These are phyloP conservation scores for Paradendryphiella salina DNA, from an alignment of 2,329 filamentous ascomycete genomes.

Conservation along the genomic window DNA sequence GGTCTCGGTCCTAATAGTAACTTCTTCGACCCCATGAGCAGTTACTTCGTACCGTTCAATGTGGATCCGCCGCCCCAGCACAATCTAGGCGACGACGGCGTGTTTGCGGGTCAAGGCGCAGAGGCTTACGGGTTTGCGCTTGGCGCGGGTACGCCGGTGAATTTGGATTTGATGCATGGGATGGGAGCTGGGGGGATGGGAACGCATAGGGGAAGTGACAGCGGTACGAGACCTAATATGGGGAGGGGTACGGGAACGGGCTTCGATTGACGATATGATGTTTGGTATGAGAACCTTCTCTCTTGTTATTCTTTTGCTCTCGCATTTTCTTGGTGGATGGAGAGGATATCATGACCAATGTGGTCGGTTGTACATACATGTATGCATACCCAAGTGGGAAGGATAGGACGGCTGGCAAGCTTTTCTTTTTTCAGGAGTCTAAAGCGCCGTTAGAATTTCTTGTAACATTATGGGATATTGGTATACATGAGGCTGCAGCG, in stretches of 20 bases:
- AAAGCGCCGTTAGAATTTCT: too few relatives aligned
- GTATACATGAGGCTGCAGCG: too few relatives aligned
- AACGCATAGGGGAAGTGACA: constrained; percentile 4
- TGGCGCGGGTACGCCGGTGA: constrained; percentile 14
- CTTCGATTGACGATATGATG: constrained; percentile 1
- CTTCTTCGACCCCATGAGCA: constrained; percentile 57
- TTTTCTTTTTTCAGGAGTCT: too few relatives aligned
- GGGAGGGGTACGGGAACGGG: constrained; percentile 10
- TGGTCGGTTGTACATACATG: too few relatives aligned
- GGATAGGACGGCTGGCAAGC: too few relatives aligned
- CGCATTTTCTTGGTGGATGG: too few relatives aligned
- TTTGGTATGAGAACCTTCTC: too few relatives aligned
- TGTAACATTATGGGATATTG: too few relatives aligned
- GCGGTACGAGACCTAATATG: constrained; percentile 1
- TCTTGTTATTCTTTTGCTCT: too few relatives aligned
- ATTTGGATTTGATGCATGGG: constrained; percentile 20
- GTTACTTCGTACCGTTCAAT: constrained; percentile 94
- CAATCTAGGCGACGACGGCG: constrained; percentile 44
- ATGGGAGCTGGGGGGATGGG: not conserved
- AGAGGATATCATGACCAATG: too few relatives aligned
- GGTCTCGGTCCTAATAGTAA: constrained; percentile 29
- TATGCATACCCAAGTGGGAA: too few relatives aligned
- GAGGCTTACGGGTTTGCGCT: constrained; percentile 19
- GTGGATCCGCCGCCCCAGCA: constrained; percentile 67
- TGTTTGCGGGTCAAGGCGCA: constrained; percentile 23